A percentile compares a stretch with the other conserved stretches of the same genome.
Conservation (phyloP, 345 rosid species). For the Schrenkiella parvula region DNA sequence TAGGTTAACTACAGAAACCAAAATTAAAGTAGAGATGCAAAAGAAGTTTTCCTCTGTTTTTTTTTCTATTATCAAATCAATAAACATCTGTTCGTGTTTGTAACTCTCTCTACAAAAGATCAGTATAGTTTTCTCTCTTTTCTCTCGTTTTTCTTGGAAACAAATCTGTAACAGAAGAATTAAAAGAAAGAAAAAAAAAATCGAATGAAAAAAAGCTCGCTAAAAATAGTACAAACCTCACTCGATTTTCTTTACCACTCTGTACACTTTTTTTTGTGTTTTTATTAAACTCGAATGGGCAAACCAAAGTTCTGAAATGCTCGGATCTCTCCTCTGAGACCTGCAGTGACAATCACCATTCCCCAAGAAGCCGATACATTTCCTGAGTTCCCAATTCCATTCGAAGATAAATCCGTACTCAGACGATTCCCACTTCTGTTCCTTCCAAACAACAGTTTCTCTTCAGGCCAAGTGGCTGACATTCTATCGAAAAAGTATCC, state of each 20-base stretch:
- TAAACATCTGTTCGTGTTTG: conserved; percentile 30
- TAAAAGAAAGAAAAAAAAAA: conserved; percentile 27
- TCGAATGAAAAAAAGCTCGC: conserved; percentile 44
- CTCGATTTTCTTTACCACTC: conserved; percentile 35
- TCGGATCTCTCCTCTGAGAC: conserved; percentile 80
- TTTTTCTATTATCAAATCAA: conserved; percentile 1
- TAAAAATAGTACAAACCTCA: conserved; percentile 64
- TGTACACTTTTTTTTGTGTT: not conserved
- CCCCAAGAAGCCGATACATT: conserved; percentile 61
- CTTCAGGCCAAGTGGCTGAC: conserved; percentile 94
- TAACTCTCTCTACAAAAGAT: conserved; percentile 35
- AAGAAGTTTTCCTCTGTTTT: not conserved
- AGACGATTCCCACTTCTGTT: conserved; percentile 50
- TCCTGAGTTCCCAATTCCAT: conserved; percentile 40
- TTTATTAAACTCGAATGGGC: conserved; percentile 54
- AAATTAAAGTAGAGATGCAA: not conserved
- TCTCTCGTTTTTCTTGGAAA: conserved; percentile 11
- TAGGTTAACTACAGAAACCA: not conserved
- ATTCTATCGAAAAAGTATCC: conserved; percentile 84
- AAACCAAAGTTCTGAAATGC: conserved; percentile 89
- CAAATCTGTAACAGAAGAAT: conserved; percentile 40
- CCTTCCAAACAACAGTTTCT: conserved; percentile 53
- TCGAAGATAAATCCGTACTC: conserved; percentile 44
- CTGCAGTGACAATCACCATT: conserved; percentile 84
- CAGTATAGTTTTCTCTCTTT: conserved; percentile 11